Evolutionary conservation across 2,329 filamentous ascomycete genomes (phyloP), one percentile per base, ranked within the genome.

Genomic region (Ploettnerulaceae sp.): DNA sequence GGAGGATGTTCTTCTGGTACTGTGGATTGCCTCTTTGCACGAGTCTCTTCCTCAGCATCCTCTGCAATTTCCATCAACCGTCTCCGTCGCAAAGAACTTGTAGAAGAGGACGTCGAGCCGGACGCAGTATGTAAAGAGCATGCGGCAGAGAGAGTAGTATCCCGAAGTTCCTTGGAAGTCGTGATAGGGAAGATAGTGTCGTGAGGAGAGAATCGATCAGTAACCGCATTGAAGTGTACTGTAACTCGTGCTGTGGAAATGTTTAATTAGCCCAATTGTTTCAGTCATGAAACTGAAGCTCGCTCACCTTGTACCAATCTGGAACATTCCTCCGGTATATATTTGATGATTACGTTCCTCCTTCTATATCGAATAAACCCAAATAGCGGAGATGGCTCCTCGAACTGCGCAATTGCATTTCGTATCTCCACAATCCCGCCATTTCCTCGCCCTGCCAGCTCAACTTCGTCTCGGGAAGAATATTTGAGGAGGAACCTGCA

Each of bases 401-500:
- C 79, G 64, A 94, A 95, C 53, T 79, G 73, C 49, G 83, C 78
- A 57, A 97, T 83, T 47, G 81, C 77, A 61, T 82, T 81, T 61
- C 89, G 84, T 55, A 93, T 81, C 65, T 97, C 93, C 51, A 81
- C 76, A 49, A 95, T 83, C 53, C 93, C 91, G 56, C 87, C 86
- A 56, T 75, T 84, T 39, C 93, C 93, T 57, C 78, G 80, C 50
- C 75, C 79, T 48, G 93, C 73, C 47, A 98, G 69, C 56, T 87
- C 82, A 51, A 98, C 76, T 58, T 91, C 87, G 72, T 98, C 93
- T 67, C 93, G 84, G 52, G 84, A 84, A 53, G 80, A 76, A 69
- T 98, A 98, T 66, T 91, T 90, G 59, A 98, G 81, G 53, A 97
- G 79, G 62, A 98, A 93, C 93, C 93, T 97, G 29, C 29, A 11